Base-by-base conservation (phyloP, 257 asterid species). In the Solanum microdontum region DNA sequence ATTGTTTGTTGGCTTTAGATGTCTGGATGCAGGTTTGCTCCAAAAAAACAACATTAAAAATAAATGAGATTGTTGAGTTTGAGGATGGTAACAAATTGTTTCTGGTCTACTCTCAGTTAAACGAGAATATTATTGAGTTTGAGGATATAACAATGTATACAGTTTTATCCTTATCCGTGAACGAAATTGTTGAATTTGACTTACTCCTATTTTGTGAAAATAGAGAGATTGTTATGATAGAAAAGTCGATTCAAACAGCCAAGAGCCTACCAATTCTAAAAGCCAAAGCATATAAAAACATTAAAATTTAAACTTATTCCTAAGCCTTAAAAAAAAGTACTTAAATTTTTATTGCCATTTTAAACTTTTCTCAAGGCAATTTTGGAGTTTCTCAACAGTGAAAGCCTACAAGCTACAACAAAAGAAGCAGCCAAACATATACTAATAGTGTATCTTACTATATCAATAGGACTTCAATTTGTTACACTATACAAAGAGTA, bases 61-160 rank as follows among this genome's bases (percentile, higher is more conserved):
- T 7, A 55, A 55, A 6, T 55, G 66, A 55, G 2, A 0, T 2
- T 7, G 66, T 19, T 55, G 24, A 55, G 66, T 55, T 55, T 55
- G 66, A 55, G 24, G 66, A 19, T 55, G 0, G 24, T 55, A 55
- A 19, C 66, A 19, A 55, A 19, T 55, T 55, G 4, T 55, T 7
- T 19, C 0, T 1, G 11, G 0, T 1, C 0, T 0, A 55, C 2
- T 19, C 11, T 55, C 4, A 0, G 1, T 7, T 19, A 55, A 55
- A 55, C 0, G n/a, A 55, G n/a, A 55, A 51, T 6, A 0, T 55
- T 55, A 7, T 55, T 7, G 64, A 55, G 2, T 55, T 55, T 19
- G 1, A 55, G 0, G 1, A 55, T 55, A 19, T 55, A 19, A 0
- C 4, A 19, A 19, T 19, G 4, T 19, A 55, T 19, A 19, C 2